phyloP scores from a whole-genome alignment of 495 filamentous ascomycete genomes.

The Extremus antarcticus region DNA sequence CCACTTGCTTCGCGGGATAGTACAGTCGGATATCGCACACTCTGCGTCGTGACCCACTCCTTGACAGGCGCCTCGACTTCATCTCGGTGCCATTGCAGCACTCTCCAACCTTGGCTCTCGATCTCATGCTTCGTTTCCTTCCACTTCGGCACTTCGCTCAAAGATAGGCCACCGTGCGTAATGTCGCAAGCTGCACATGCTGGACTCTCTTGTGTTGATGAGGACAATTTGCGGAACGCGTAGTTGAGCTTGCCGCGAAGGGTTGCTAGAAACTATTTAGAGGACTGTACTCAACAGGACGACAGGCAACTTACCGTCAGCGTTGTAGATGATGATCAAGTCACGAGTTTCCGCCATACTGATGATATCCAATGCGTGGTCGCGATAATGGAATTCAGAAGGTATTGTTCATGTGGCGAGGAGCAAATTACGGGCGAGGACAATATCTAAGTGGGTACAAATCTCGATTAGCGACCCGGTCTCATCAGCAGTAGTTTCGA shows the following conservation, averaged over 20 bases:
- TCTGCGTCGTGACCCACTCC: neutral
- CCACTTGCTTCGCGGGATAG: neutral
- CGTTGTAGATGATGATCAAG: slow-evolving; percentile 31
- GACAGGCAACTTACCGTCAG: slow-evolving; percentile 13
- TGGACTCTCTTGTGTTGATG: slow-evolving; percentile 1
- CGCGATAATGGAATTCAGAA: too few relatives aligned
- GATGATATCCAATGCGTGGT: slow-evolving; percentile 5
- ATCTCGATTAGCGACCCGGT: too few relatives aligned
- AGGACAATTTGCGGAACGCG: slow-evolving; percentile 22
- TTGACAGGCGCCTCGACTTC: slow-evolving; percentile 1
- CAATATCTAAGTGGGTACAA: too few relatives aligned
- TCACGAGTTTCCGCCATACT: neutral
- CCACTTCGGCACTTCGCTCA: slow-evolving; percentile 24
- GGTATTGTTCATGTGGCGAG: too few relatives aligned
- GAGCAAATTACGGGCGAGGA: too few relatives aligned
- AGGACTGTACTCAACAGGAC: neutral
- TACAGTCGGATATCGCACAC: neutral
- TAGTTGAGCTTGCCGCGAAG: slow-evolving; percentile 27
- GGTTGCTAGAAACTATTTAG: neutral
- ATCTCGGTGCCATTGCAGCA: slow-evolving; percentile 10
- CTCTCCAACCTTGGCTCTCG: slow-evolving; percentile 5
- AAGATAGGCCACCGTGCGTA: slow-evolving; percentile 26
- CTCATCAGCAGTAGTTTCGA: too few relatives aligned
- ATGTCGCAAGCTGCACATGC: slow-evolving; percentile 30
- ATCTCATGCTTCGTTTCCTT: slow-evolving; percentile 17